Evolutionary conservation across 345 rosid species (phyloP), one percentile per base, ranked within the genome.

Genomic region (Stellera chamaejasme): DNA sequence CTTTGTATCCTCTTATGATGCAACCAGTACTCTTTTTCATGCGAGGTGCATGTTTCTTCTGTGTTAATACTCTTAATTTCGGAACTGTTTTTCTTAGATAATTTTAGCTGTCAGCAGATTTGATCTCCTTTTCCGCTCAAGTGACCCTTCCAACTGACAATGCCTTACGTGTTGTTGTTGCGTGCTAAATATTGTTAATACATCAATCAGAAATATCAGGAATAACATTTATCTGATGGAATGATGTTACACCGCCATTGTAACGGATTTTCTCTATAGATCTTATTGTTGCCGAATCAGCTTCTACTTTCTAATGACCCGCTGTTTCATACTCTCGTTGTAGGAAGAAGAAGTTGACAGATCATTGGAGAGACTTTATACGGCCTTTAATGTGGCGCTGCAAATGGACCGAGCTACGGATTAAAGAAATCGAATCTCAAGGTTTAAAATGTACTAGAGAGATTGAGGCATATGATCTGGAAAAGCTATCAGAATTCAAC

Each of bases 321-420:
- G 44, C 51, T 16, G 43, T 54, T 49, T 25, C 11, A 48, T 60
- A 28, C 28, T 56, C 59, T 43, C 28, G 27, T 50, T 69, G 28
- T 62, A 80, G 93, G 74, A 89, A 89, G 85, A 92, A 84, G 82
- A 89, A 75, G 84, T 64, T 91, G 69, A 83, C 93, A 45, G 69
- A 69, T 78, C 96, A 85, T 59, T 88, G 95, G 93, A 88, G 77
- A 75, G 82, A 59, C 61, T 92, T 83, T 68, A 77, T 83, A 56
- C 73, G 70, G 50, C 98, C 98, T 52, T 70, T 92, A 36, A 85
- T 77, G 93, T 88, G 98, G 96, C 83, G 88, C 42, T 84, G 90
- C 80, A 88, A 88, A 75, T 92, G 96, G 96, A 56, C 82, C 27
- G 95, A 91, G 68, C 67, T 85, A 58, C 82, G 75, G 67, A 80